Evolutionary conservation across 1,139 yeast species (phyloP).

Genomic region (Magnusiomyces tetraspermus): DNA sequence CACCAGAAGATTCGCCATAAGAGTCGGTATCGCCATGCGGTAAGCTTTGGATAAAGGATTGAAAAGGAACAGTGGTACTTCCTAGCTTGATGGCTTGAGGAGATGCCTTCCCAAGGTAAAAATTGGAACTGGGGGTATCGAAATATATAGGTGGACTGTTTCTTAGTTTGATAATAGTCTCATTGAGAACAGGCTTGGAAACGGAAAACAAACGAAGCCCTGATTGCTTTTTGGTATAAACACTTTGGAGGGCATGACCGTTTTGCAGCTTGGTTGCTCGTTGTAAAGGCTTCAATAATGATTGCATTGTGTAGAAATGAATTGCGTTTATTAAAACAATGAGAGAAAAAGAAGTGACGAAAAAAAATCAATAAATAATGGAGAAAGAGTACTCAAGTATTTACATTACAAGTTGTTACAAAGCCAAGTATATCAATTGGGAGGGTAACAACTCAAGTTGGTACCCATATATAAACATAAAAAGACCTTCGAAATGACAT

Average conservation of each 20-base stretch:
- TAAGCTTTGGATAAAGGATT: conserved; percentile 11
- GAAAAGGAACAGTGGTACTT: not conserved
- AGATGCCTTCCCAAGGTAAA: conserved; percentile 6
- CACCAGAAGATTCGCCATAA: conserved; percentile 19
- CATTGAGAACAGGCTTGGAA: not conserved
- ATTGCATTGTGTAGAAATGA: not conserved
- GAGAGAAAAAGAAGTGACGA: not conserved
- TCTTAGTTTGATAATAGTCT: conserved; percentile 2
- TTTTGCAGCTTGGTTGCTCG: not conserved
- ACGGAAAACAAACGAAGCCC: not conserved
- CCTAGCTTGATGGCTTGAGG: conserved; percentile 9
- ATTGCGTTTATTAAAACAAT: not conserved
- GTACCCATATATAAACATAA: not conserved
- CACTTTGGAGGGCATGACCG: not conserved
- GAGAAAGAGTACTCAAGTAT: not conserved
- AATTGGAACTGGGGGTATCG: conserved; percentile 1
- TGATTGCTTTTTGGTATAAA: not conserved
- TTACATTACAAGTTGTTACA: not conserved
- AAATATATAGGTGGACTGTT: conserved; percentile 7
- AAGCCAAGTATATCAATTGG: not conserved
- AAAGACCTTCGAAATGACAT: not conserved
- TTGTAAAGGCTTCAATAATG: not conserved
- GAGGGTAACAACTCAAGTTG: not conserved
- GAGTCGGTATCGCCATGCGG: conserved; percentile 16
- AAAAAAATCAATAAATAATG: not conserved